Percentiles rank a stretch among this genome's conserved stretches.
phyloP scores from a whole-genome alignment of 306 rosid species.

The Cicer pinnatifidum region DNA sequence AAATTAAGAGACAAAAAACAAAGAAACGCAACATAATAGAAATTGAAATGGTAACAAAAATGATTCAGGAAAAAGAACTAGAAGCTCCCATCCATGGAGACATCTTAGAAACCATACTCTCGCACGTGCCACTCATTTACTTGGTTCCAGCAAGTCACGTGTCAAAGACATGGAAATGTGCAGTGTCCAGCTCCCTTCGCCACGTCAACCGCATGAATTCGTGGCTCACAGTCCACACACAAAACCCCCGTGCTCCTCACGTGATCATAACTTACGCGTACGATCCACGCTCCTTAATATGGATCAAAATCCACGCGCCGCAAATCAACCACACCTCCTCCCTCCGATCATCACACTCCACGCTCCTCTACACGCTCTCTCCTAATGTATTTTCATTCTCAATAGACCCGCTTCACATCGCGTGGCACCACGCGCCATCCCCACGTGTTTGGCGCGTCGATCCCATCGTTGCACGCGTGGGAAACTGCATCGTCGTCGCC shows the following conservation, averaged over 20 bases:
- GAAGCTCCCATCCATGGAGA: slow-evolving; percentile 61
- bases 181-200: slow-evolving; percentile 61
- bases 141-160: slow-evolving; percentile 57
- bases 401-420: slow-evolving; percentile 54
- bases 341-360: slow-evolving; percentile 65
- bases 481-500: slow-evolving; percentile 45
- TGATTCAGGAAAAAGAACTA: neutral
- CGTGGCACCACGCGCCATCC: slow-evolving; percentile 50
- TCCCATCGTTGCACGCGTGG: slow-evolving; percentile 61
- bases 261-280: slow-evolving; percentile 54
- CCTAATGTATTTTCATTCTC: slow-evolving; percentile 62
- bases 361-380: slow-evolving; percentile 58
- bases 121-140: slow-evolving; percentile 63
- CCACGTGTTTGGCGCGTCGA: slow-evolving; percentile 61
- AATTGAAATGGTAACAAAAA: neutral
- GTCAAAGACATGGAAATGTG: slow-evolving; percentile 58
- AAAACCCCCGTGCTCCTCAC: slow-evolving; percentile 50
- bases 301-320: slow-evolving; percentile 55
- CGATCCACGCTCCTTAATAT: slow-evolving; percentile 63
- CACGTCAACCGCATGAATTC: slow-evolving; percentile 55
- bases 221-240: slow-evolving; percentile 66
- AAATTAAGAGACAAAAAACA: neutral
- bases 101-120: slow-evolving; percentile 57
- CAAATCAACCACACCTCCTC: slow-evolving; percentile 35
- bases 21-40: too few species aligned